phyloP scores from a whole-genome alignment of 345 rosid species.

The Nephelium lappaceum region DNA sequence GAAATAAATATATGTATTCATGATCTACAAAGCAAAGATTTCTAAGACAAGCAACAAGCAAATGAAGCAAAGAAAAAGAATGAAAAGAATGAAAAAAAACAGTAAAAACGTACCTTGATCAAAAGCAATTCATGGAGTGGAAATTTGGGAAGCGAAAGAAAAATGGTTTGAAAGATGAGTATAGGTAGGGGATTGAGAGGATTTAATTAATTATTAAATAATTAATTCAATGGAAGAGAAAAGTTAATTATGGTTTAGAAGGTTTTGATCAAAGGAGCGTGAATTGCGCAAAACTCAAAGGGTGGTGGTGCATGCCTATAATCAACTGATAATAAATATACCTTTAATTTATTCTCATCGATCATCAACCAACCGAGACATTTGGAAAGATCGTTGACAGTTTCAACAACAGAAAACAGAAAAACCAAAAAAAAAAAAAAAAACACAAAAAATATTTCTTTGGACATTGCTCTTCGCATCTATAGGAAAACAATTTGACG shows the following conservation, averaged over 20 bases:
- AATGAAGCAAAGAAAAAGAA: not conserved
- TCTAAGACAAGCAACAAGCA: not conserved
- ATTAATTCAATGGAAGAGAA: not conserved
- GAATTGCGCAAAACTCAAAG: conserved; percentile 33
- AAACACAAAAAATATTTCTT: not conserved
- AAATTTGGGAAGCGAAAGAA: conserved; percentile 14
- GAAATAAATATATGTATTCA: not conserved
- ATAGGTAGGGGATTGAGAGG: not conserved
- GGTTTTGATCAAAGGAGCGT: conserved; percentile 27
- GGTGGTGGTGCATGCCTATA: conserved; percentile 8
- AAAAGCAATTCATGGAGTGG: conserved; percentile 21
- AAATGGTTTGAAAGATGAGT: not conserved
- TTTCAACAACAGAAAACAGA: conserved; percentile 18
- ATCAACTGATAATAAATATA: not conserved
- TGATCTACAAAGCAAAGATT: not conserved
- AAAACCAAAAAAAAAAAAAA: no score
- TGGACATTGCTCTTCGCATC: conserved; percentile 8
- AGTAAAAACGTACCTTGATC: conserved; percentile 29
- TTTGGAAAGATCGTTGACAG: conserved; percentile 34
- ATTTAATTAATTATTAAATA: no score
- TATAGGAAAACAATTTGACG: not conserved
- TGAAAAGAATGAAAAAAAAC: not conserved
- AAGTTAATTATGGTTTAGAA: not conserved
- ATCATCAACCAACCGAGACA: conserved; percentile 15
- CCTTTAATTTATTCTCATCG: not conserved